Percentiles rank a stretch among this genome's conserved stretches.
These are phyloP conservation scores for Annulohypoxylon bovei DNA, from an alignment of 495 filamentous ascomycete genomes.

Conservation along the genomic window DNA sequence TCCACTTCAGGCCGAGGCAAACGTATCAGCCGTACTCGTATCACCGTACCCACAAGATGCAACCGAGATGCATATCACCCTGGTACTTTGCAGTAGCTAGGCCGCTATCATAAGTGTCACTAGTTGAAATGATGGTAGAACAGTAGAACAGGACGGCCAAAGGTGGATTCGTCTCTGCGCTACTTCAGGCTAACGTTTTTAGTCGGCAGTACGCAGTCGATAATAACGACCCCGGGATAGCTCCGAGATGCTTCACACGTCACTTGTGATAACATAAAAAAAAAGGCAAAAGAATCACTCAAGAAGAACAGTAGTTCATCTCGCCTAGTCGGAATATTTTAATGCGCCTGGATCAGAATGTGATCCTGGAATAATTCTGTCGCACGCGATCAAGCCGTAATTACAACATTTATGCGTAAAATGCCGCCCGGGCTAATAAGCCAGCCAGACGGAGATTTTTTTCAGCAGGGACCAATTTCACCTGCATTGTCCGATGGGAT, in stretches of 20 bases:
- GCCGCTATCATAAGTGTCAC: slow-evolving; percentile 28
- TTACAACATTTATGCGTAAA: slow-evolving; percentile 47
- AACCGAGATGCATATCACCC: slow-evolving; percentile 39
- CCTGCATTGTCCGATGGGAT: slow-evolving; percentile 35
- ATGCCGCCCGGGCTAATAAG: slow-evolving; percentile 43
- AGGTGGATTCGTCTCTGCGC: slow-evolving; percentile 28
- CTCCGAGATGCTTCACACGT: slow-evolving; percentile 34
- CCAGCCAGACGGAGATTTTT: slow-evolving; percentile 47
- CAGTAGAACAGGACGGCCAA: slow-evolving; percentile 22
- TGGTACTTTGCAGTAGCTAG: slow-evolving; percentile 16
- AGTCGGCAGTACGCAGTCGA: slow-evolving; percentile 23
- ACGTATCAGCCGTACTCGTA: slow-evolving; percentile 32
- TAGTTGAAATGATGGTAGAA: slow-evolving; percentile 27
- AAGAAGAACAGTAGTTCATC: slow-evolving; percentile 35
- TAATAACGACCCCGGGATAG: slow-evolving; percentile 31
- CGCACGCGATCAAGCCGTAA: slow-evolving; percentile 45
- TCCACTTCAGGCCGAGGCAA: slow-evolving; percentile 32
- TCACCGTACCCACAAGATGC: slow-evolving; percentile 40
- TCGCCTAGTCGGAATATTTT: slow-evolving; percentile 45
- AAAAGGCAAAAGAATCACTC: slow-evolving; percentile 10
- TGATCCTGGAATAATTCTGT: slow-evolving; percentile 39
- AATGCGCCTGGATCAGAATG: slow-evolving; percentile 44
- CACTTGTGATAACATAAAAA: slow-evolving; percentile 26
- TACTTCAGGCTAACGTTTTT: slow-evolving; percentile 28
- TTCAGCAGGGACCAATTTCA: slow-evolving; percentile 44